A percentile compares a stretch with the other conserved stretches of the same genome.
phyloP scores from a whole-genome alignment of 1,139 yeast genomes.

The Zygosaccharomyces pseudobailii region DNA sequence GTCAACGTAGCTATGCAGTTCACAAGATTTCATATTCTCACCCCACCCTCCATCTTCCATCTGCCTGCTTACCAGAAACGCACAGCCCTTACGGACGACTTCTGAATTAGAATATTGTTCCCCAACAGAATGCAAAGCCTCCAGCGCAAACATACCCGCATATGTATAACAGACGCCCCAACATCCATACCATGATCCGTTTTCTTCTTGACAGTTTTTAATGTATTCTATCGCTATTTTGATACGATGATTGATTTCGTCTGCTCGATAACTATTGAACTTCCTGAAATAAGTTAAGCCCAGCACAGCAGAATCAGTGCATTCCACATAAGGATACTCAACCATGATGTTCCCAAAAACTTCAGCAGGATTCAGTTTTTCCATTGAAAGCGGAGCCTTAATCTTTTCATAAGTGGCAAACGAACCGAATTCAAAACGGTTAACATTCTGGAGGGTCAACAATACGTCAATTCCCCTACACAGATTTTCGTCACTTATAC shows the following conservation, averaged over 20 bases:
- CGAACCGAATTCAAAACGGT: constrained; percentile 79
- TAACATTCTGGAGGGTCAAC: constrained; percentile 68
- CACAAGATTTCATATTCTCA: constrained; percentile 80
- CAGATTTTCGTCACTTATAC: constrained; percentile 51
- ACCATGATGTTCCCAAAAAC: constrained; percentile 98
- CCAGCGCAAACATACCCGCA: constrained; percentile 97
- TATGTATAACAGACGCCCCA: constrained; percentile 98
- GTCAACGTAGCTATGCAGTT: constrained; percentile 66
- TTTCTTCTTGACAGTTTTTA: constrained; percentile 57
- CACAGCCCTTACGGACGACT: constrained; percentile 71
- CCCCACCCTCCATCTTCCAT: constrained; percentile 96
- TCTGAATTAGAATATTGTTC: constrained; percentile 57
- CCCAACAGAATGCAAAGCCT: constrained; percentile 74
- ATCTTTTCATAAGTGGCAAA: constrained; percentile 89
- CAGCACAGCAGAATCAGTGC: constrained; percentile 90
- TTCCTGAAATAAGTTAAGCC: constrained; percentile 79
- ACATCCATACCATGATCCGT: constrained; percentile 97
- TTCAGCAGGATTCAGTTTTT: constrained; percentile 87
- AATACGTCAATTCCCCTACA: constrained; percentile 69
- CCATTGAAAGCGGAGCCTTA: constrained; percentile 73
- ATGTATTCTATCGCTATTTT: constrained; percentile 71
- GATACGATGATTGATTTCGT: constrained; percentile 64
- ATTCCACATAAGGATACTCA: constrained; percentile 96
- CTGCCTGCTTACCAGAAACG: constrained; percentile 72
- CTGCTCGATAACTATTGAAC: constrained; percentile 56